Evolutionary conservation across 2,329 filamentous ascomycete species (phyloP), one percentile per base, ranked within the genome.

Genomic region (Colletotrichum sp.): DNA sequence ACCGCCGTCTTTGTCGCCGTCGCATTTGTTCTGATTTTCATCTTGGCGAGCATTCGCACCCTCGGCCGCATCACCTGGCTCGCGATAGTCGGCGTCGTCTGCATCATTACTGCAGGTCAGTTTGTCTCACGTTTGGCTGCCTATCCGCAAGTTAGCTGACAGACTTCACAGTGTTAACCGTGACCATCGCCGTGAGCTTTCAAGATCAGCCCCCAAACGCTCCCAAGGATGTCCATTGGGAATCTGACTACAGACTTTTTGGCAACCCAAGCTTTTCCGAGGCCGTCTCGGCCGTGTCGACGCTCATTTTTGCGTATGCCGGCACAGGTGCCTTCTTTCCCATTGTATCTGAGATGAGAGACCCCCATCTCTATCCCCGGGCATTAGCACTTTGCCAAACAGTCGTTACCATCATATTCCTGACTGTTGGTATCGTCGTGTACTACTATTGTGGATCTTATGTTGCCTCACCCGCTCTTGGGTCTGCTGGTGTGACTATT

Each of bases 361-460:
- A 84, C 9, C 83, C 83, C 0, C 69, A 67, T 8, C 59, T 77
- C 11, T 85, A 82, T 68, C 81, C 72, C 4, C 79, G 81, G 4
- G 79, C 83, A 1, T 71, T 84, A 0, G 5, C 82, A 2, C 57
- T 81, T 16, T 81, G 80, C 39, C 81, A 78, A 77, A 78, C 29
- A 77, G 79, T 76, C 2, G 78, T 86, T 2, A 79, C 83, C 13
- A 52, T 80, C 11, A 82, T 82, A 11, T 86, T 86, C 65, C 52
- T 82, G n/a, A 71, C 80, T 11, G 81, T 87, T 8, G 80, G 81
- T 6, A 77, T 82, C 6, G 84, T 88, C 1, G 84, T 89, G 6
- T 89, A 89, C 78, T 84, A 84, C 75, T 89, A 80, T 77, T 88
- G 86, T 73, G 88, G 88, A 0, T 85, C 84, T 0, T 87, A 84